Base-by-base conservation (phyloP, 2,329 filamentous ascomycete genomes). In the Colletotrichum somersetense region DNA sequence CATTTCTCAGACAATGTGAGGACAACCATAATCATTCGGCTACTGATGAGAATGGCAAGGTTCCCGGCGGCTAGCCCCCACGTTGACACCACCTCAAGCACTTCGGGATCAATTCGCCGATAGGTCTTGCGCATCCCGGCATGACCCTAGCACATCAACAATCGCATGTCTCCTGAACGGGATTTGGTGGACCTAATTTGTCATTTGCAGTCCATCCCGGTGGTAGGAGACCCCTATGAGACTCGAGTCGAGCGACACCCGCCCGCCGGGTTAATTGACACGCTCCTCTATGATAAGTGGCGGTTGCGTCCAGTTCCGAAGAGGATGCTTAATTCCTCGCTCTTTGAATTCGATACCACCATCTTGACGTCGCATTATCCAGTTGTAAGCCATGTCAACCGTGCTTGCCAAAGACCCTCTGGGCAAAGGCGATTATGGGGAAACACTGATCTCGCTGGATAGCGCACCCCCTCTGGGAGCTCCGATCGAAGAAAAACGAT, bases 401-500 rank as follows among this genome's bases (percentile, higher is more conserved):
- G 71, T 73, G 14, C 53, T 74, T 38, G 75, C 76, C 14, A 72
- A 57, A n/a, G 56, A 57, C 14, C 33, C 55, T 14, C n/a, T 23
- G 10, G 12, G 50, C 0, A 70, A 69, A 48, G 70, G 55, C 10
- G 62, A 64, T 10, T 55, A 35, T 8, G 61, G 56, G 5, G 52
- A 38, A 14, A 58, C 66, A 30, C 73, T 74, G 3, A 73, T 66
- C 12, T 75, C 76, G 12, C 67, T 77, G 1, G 59, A 75, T 8
- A 72, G 71, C 12, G 58, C 77, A 40, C 76, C 76, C 6, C 75
- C 77, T 1, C 63, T 80, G 1, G 79, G 78, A 1, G 75, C 72
- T 3, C 75, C 75, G 0, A 70, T 74, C 44, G 74, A 76, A 5
- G 76, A 77, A 64, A 80, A 76, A 66, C 76, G 75, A 10, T 78